Evolutionary conservation across 75 land plant species (phyloP).

Genomic region (Azolla pinnata): DNA sequence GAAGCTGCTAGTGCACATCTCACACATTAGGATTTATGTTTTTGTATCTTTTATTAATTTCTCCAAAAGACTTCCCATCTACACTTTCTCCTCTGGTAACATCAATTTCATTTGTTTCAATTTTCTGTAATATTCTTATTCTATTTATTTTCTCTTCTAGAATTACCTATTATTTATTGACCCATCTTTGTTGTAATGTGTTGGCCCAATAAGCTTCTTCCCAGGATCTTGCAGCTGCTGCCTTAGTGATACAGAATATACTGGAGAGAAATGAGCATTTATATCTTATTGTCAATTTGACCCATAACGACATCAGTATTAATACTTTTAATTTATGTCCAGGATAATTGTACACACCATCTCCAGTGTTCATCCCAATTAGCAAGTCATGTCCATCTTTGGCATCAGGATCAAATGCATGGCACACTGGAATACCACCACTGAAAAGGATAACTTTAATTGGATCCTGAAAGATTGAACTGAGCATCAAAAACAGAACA

Average conservation of each 20-base stretch:
- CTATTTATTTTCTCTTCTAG: too few relatives aligned
- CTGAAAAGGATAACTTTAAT: conserved; percentile 27
- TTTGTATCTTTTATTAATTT: too few relatives aligned
- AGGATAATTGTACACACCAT: conserved; percentile 13
- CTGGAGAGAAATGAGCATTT: too few relatives aligned
- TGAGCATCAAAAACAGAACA: background rate
- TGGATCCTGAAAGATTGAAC: conserved; percentile 26
- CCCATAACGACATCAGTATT: too few relatives aligned
- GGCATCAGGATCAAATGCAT: conserved; percentile 31
- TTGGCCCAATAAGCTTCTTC: conserved; percentile 35
- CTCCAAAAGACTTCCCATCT: too few relatives aligned
- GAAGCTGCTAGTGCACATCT: too few relatives aligned
- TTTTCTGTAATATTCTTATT: too few relatives aligned
- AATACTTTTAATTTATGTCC: too few relatives aligned
- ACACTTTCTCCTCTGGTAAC: too few relatives aligned
- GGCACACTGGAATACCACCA: conserved; percentile 25
- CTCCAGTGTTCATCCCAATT: conserved; percentile 35
- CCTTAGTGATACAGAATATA: conserved; percentile 26
- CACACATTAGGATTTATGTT: too few relatives aligned
- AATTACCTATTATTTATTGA: conserved; percentile 31
- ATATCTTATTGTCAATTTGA: too few relatives aligned
- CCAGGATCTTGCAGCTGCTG: conserved; percentile 39
- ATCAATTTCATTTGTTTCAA: too few relatives aligned
- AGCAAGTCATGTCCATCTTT: conserved; percentile 37
- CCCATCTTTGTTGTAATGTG: conserved; percentile 39